phyloP scores from a whole-genome alignment of 2,329 filamentous ascomycete species.

The Mariannaea elegans region DNA sequence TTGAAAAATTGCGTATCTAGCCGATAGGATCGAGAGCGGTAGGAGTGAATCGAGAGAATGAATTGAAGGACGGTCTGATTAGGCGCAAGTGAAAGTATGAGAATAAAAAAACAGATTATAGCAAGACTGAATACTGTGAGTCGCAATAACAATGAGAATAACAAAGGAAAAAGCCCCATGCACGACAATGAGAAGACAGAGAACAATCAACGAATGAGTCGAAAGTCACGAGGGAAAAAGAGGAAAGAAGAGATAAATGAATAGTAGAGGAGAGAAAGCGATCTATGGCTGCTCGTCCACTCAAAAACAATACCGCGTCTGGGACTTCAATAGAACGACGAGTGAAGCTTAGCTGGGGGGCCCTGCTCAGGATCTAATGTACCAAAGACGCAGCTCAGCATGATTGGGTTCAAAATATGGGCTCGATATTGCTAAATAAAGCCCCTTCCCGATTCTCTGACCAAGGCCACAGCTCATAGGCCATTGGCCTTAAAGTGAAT shows the following conservation, averaged over 20 bases:
- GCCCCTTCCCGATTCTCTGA: constrained; percentile 24
- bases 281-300: constrained; percentile 8
- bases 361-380: constrained; percentile 28
- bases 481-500: constrained; percentile 31
- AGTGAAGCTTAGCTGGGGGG: constrained; percentile 5
- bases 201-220: constrained; percentile 7
- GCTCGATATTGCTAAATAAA: constrained; percentile 42
- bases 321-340: constrained; percentile 7
- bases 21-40: constrained; percentile 6
- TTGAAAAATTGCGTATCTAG: constrained; percentile 10
- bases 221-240: constrained; percentile 3
- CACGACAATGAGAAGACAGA: constrained; percentile 19
- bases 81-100: constrained; percentile 10
- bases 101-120: constrained; percentile 26
- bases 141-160: neutral
- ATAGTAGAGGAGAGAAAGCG: constrained; percentile 1
- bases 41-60: neutral
- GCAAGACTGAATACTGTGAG: constrained; percentile 8
- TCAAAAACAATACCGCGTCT: constrained; percentile 4
- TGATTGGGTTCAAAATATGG: constrained; percentile 37
- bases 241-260: constrained; percentile 1
- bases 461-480: constrained; percentile 36
- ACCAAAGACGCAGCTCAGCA: constrained; percentile 28
- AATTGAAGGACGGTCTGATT: constrained; percentile 12
- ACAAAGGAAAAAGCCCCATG: constrained; percentile 38